Conservation (phyloP, 768 basidiomycete genomes). For the Phaeotremella fagi region DNA sequence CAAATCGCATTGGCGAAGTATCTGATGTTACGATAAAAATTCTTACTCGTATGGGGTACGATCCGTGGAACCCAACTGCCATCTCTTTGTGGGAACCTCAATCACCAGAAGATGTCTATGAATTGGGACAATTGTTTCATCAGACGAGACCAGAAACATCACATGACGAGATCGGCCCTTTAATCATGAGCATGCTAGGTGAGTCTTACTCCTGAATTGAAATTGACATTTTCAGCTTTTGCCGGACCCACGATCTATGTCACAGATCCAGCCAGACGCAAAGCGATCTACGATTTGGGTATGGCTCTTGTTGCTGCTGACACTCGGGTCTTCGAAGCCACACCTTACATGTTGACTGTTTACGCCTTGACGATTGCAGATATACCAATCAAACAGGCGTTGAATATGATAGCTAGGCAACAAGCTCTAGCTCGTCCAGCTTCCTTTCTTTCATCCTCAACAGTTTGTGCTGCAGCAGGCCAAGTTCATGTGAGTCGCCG, state of each 20-base stretch:
- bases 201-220: neutral
- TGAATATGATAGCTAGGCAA: neutral
- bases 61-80: slow-evolving; percentile 3
- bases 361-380: neutral
- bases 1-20: neutral
- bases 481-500: slow-evolving; percentile 1
- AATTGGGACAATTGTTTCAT: neutral
- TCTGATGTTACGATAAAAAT: neutral
- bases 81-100: neutral
- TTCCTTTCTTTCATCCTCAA: slow-evolving; percentile 6
- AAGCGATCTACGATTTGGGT: slow-evolving; percentile 8
- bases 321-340: neutral
- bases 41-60: slow-evolving; percentile 2
- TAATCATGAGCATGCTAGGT: slow-evolving; percentile 10
- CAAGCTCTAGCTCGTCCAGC: slow-evolving; percentile 1
- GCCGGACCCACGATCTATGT: slow-evolving; percentile 13
- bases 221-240: slow-evolving; percentile 3
- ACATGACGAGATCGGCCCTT: slow-evolving; percentile 4
- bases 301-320: slow-evolving; percentile 2
- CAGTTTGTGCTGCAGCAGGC: neutral
- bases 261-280: slow-evolving; percentile 2
- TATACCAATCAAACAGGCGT: neutral
- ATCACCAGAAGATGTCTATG: slow-evolving; percentile 3
- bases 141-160: no score
- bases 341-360: slow-evolving; percentile 9